These are phyloP conservation scores for Oropetium thomaeum DNA, from an alignment of 176 grass and related monocot genomes.

Conservation along the genomic window DNA sequence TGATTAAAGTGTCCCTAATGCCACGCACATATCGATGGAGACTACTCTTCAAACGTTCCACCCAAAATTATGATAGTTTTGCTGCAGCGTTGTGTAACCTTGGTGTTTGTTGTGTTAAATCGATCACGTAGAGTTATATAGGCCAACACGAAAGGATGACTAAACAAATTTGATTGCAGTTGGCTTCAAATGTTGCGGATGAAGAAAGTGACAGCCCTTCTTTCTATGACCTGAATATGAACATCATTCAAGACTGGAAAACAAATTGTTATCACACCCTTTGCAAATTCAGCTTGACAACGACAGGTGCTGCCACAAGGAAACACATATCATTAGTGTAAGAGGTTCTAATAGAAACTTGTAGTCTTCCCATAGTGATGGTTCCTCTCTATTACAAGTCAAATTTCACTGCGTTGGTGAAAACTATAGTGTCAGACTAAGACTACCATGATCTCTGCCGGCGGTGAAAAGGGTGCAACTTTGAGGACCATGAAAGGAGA, in stretches of 20 bases:
- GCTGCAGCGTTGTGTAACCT: neutral
- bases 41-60: neutral
- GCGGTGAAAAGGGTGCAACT: neutral
- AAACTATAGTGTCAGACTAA: neutral
- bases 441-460: neutral
- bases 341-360: neutral
- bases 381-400: too few species aligned
- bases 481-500: neutral
- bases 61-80: neutral
- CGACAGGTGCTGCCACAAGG: neutral
- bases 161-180: neutral
- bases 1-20: neutral
- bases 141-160: neutral
- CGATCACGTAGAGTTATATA: too few species aligned
- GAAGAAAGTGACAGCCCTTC: neutral
- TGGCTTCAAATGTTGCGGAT: neutral
- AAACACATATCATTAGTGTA: neutral
- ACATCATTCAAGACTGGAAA: neutral
- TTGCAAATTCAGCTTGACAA: neutral
- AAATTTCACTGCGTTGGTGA: neutral
- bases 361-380: too few species aligned
- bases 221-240: neutral
- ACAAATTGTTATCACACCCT: neutral
- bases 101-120: neutral
- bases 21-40: neutral